Base-by-base conservation (phyloP, 2,329 filamentous ascomycete genomes). In the Lachnum nothofagi region DNA sequence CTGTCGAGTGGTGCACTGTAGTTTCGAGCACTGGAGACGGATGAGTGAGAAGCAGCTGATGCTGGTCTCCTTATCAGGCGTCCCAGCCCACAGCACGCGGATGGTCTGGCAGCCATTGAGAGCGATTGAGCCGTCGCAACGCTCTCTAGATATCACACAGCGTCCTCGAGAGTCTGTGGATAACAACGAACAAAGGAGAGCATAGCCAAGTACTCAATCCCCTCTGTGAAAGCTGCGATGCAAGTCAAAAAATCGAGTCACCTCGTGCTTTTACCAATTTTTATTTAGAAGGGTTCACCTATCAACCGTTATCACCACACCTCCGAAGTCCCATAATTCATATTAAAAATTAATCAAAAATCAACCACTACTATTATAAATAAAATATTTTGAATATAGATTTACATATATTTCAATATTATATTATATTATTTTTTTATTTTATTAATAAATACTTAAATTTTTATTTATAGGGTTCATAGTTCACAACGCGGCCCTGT, bases 1-100 rank as follows among this genome's bases (percentile, higher is more conserved):
- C 75, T 73, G 59, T 76, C 73, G 44, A 75, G 70, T 2, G 80
- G 78, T 16, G 79, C 80, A 42, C 82, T 80, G 62, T 85, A 86
- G 55, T 65, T 64, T 50, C 79, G 75, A 33, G 51, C 25, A 20
- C 49, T 39, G 23, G 25, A 54, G 10, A 50, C 38, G 23, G 52
- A 51, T 24, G 49, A 48, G 51, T 60, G 56, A n/a, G 45, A 56
- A 41, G n/a, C n/a, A n/a, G n/a, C n/a, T n/a, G 50, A 41, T 24
- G 53, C 52, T 25, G 60, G 59, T 42, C 53, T 57, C 38, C 57
- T 47, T 14, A 34, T 49, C 42, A 63, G 49, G 14, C 60, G 51
- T 17, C 52, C 48, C 24, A 65, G 35, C 24, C 56, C 48, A 14
- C 57, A 48, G 19, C 48, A 52, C 37, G 58, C 44, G 7, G 51